Base-by-base conservation (phyloP, 2,329 filamentous ascomycete species). In the Botrytis galanthina region DNA sequence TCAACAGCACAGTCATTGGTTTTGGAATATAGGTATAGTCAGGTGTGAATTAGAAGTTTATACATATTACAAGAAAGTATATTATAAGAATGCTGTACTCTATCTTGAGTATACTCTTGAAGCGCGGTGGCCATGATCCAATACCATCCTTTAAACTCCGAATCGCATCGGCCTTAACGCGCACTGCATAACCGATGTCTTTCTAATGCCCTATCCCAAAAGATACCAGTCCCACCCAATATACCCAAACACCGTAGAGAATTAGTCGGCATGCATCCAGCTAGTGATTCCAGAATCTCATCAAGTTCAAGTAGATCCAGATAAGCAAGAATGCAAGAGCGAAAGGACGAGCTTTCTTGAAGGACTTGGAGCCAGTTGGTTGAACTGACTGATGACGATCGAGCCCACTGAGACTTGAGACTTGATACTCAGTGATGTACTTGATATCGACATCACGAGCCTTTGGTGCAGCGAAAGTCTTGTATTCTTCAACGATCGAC, bases 401-500 rank as follows among this genome's bases (percentile, higher is more conserved):
- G 37, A 84, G 79, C 54, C 81, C 81, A n/a, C 80, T 76, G 12
- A 87, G 80, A 61, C 78, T 80, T 12, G 82, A 76, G 16, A 84
- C 75, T 71, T 86, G 78, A 75, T 90, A 89, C 46, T 82, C 80
- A 59, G 81, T 83, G 74, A 91, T 86, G 79, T 90, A 91, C 29
- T 86, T 83, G 64, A 91, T 78, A 75, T 91, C 89, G 54, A 86
- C 87, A 18, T 90, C 87, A 60, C 89, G 87, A 26, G 85, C 81
- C 80, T 91, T 91, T 32, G 87, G 87, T 48, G 85, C 83, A 0
- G 89, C 89, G 77, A 90, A 95, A 1, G 84, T 83, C 75, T 86
- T 85, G 83, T 97, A 97, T 82, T 98, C 95, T 69, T 89, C 85
- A 51, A 96, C 82, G 51, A 93, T 88, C 26, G 85, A 83, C 1